Percentiles rank a stretch among this genome's conserved stretches.
phyloP scores from a whole-genome alignment of 805 yeast genomes.

The Dipodascopsis uninucleata region DNA sequence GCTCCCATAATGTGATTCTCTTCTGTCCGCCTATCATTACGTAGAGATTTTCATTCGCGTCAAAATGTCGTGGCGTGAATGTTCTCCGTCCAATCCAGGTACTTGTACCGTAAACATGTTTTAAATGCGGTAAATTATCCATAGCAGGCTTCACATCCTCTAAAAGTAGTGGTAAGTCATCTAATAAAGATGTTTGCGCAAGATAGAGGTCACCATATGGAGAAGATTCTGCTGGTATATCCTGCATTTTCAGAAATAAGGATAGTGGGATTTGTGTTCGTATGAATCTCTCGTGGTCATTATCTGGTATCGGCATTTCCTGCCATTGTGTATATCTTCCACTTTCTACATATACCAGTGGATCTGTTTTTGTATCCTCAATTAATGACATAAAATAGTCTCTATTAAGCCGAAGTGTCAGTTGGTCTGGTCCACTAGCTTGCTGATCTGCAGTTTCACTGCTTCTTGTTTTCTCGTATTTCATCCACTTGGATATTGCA shows the following conservation, averaged over 20 bases:
- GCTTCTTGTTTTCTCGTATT: too few relatives aligned
- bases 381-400: conserved; percentile 7
- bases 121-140: conserved; percentile 4
- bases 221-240: conserved; percentile 1
- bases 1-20: conserved; percentile 19
- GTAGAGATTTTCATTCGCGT: conserved; percentile 26
- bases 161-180: conserved; percentile 10
- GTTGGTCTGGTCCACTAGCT: too few relatives aligned
- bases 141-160: conserved; percentile 19
- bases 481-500: conserved; percentile 14
- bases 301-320: not conserved
- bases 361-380: conserved; percentile 11
- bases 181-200: conserved; percentile 25
- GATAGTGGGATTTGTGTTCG: conserved; percentile 22
- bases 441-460: too few relatives aligned
- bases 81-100: conserved; percentile 27
- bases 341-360: conserved; percentile 21
- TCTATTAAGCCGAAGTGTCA: conserved; percentile 3
- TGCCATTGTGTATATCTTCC: conserved; percentile 5
- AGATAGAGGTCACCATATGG: conserved; percentile 14
- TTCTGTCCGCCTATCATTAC: conserved; percentile 25
- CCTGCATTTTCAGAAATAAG: conserved; percentile 13
- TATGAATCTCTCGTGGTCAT: conserved; percentile 4
- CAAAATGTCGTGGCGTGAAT: conserved; percentile 26
- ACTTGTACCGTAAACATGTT: conserved; percentile 15